A percentile compares a stretch with the other conserved stretches of the same genome.
phyloP scores from a whole-genome alignment of 2,329 filamentous ascomycete species.

The Apiospora phragmitis region DNA sequence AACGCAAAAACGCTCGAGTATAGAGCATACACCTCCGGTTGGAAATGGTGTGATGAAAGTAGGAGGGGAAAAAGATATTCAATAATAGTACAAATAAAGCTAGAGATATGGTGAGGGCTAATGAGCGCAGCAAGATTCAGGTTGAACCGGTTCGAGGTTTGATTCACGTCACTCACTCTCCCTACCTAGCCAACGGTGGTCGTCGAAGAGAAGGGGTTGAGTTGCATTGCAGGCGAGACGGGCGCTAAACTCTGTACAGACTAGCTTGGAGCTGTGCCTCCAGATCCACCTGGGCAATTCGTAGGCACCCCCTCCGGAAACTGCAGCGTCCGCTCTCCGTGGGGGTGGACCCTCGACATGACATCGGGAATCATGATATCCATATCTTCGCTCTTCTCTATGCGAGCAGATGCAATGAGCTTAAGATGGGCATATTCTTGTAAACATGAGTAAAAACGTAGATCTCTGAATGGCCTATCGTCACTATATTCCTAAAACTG shows the following conservation, averaged over 20 bases:
- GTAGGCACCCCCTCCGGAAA: neutral
- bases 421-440: neutral
- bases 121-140: neutral
- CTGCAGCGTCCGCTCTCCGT: neutral
- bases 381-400: neutral
- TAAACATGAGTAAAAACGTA: neutral
- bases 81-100: neutral
- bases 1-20: neutral
- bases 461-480: neutral
- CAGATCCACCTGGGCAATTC: neutral
- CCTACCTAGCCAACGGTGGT: too few relatives aligned
- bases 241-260: neutral
- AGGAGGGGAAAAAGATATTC: neutral
- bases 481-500: neutral
- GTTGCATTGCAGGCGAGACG: neutral
- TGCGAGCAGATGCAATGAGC: neutral
- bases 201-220: neutral
- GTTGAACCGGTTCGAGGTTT: neutral
- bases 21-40: neutral
- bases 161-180: neutral
- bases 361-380: neutral
- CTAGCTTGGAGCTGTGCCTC: neutral
- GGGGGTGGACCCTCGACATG: neutral
- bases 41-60: neutral
- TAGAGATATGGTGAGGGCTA: neutral